Evolutionary conservation across 108 stramenopile genomes (phyloP), one percentile per base, ranked within the genome.

Genomic region (Epithemia pelagica): DNA sequence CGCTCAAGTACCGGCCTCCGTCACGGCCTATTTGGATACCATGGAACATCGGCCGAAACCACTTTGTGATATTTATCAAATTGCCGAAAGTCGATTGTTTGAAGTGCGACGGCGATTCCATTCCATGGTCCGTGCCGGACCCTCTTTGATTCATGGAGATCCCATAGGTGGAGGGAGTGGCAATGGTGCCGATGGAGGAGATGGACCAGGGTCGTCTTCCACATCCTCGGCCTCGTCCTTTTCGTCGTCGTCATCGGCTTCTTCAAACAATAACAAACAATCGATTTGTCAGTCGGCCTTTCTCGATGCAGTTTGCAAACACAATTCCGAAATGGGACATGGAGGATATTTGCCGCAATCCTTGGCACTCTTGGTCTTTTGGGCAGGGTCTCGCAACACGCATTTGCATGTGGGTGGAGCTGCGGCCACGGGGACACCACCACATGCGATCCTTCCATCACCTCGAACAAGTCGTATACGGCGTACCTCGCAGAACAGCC

Each of bases 21-120:
- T 75, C 7, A 27, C 58, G 26, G 73, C 68, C 29, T 79, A 73
- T 70, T 59, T 84, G 55, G 59, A 80, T 58, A 74, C 65, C 3
- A 79, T 80, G 52, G 68, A 80, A 58, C 62, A 64, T 37, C 68
- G 73, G 62, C 75, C 75, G 10, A 57, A 71, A 62, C 31, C 67
- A 1, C 33, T 81, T 27, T 82, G 71, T 61, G 62, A 75, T 25
- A 33, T 65, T 28, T 78, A 77, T 32, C 30, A 28, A 23, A 54
- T 81, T 70, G 69, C 72, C 19, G 69, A 82, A 66, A 58, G 52
- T 46, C 71, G 77, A 33, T 54, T 84, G 30, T 93, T 85, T 59
- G 91, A 93, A 67, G 80, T 93, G 29, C 81, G 88, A 53, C 83
- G 91, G 22, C 76, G 86, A 37, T 93, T 90, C 67, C 91, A 88